Base-by-base conservation (phyloP, 2,329 filamentous ascomycete species). In the Ophiostoma tasmaniense region DNA sequence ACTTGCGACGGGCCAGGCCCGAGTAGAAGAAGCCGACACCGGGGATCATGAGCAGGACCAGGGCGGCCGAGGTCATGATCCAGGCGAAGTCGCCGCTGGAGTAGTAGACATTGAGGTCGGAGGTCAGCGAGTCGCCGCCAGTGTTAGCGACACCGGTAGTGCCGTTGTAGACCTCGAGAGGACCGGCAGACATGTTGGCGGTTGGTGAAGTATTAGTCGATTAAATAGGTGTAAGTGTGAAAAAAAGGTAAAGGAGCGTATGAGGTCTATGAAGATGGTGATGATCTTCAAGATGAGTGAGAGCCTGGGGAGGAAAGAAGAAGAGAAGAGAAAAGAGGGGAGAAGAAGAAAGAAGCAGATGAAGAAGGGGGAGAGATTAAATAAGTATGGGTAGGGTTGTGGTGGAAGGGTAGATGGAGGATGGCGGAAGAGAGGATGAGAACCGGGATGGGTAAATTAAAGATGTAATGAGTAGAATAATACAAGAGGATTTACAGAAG, bases 21-120 rank as follows among this genome's bases (percentile, higher is more conserved):
- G 91, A 94, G 83, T 97, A 97, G 85, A 96, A 96, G 84, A 96
- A 95, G 67, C 92, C 93, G 76, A 96, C 92, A 70, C 93, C 93
- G 50, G 93, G 93, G 78, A 96, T 92, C 93, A 96, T 96, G 74
- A 97, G 87, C 74, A 96, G 81, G 67, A 96, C 92, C 67, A 97
- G 84, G 7, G 91, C 92, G 1, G 92, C 93, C 35, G 90, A 84
- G 25, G 87, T 90, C 74, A 96, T 87, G 80, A 96, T 86, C 89
- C 91, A 97, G 69, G 89, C 87, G 75, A 96, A 87, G 80, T 96
- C 88, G 76, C 92, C 93, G 70, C 88, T 85, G 89, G 71, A 67
- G 80, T 96, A 97, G 79, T 87, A 96, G 74, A 93, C 81, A 79
- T 97, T 97, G 73, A 96, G 84, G 78, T 97, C 86, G 70, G 87